A percentile compares a stretch with the other conserved stretches of the same genome.
phyloP scores from a whole-genome alignment of 129 eudicot genomes.

The Flaveria trinervia region DNA sequence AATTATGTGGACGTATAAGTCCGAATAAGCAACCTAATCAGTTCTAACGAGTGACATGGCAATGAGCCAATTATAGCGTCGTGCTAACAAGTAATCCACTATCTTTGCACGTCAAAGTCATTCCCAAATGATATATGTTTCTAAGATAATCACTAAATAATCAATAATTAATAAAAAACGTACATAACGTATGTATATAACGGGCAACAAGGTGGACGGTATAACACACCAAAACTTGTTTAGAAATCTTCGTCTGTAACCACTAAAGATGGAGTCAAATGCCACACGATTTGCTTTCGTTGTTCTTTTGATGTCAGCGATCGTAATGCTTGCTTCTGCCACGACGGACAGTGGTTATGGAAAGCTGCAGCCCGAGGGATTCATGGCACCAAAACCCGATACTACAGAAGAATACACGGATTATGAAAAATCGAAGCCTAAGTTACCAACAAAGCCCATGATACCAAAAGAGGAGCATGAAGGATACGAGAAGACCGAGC shows the following conservation, averaged over 20 bases:
- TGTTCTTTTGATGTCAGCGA: slow-evolving; percentile 25
- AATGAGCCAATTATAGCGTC: slow-evolving; percentile 17
- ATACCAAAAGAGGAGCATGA: slow-evolving; percentile 12
- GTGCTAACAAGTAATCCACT: slow-evolving; percentile 46
- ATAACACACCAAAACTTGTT: slow-evolving; percentile 22
- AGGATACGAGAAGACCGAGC: slow-evolving; percentile 3
- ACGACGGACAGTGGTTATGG: slow-evolving; percentile 35
- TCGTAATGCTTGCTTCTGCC: slow-evolving; percentile 22
- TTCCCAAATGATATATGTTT: slow-evolving; percentile 1
- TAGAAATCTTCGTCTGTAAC: neutral
- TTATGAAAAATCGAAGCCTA: neutral
- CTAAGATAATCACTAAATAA: neutral
- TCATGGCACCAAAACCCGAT: slow-evolving; percentile 2
- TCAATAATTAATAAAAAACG: neutral
- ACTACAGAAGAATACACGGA: neutral
- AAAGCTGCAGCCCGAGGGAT: slow-evolving; percentile 13
- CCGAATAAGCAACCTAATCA: neutral
- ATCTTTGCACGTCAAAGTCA: slow-evolving; percentile 21
- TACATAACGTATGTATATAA: slow-evolving; percentile 18
- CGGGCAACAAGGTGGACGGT: neutral
- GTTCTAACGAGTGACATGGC: neutral
- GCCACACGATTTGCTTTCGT: neutral
- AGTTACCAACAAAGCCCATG: slow-evolving; percentile 23
- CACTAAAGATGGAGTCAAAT: slow-evolving; percentile 31
- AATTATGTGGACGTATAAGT: neutral